These are phyloP conservation scores for Boletus insuetus DNA, from an alignment of 768 basidiomycete species.

Conservation along the genomic window DNA sequence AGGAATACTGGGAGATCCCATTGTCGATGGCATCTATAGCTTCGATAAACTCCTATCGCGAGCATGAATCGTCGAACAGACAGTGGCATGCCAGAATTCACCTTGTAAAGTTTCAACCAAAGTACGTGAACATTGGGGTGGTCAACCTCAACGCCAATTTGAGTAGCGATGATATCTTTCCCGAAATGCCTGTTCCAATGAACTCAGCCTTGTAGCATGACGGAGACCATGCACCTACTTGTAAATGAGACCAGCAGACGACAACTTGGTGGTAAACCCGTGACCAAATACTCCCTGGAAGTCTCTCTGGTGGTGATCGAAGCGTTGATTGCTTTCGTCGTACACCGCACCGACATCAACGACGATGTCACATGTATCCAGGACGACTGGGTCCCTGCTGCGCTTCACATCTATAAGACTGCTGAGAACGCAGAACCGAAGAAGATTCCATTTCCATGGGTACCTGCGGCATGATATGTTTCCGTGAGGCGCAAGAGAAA, in stretches of 20 bases:
- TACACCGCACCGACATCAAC: constrained; percentile 96
- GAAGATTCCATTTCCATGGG: constrained; percentile 12
- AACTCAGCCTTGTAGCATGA: constrained; percentile 1
- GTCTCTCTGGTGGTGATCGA: constrained; percentile 96
- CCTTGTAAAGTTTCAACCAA: constrained; percentile 90
- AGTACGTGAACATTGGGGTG: constrained; percentile 68
- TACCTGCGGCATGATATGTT: constrained; percentile 74
- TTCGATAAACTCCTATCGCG: constrained; percentile 81
- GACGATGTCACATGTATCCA: constrained; percentile 87
- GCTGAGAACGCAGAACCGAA: neutral
- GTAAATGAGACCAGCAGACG: constrained; percentile 91
- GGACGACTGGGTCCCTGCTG: constrained; percentile 64
- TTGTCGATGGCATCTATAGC: constrained; percentile 95
- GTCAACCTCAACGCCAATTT: constrained; percentile 45
- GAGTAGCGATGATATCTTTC: constrained; percentile 73
- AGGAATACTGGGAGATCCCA: constrained; percentile 79
- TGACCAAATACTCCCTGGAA: constrained; percentile 89
- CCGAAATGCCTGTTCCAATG: constrained; percentile 72
- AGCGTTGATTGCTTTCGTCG: constrained; percentile 71
- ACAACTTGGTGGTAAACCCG: constrained; percentile 85
- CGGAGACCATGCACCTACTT: constrained; percentile 55
- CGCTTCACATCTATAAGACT: constrained; percentile 56
- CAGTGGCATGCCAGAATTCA: constrained; percentile 24
- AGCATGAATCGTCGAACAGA: constrained; percentile 4
- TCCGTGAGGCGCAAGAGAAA: constrained; percentile 80